phyloP scores from a whole-genome alignment of 2,329 filamentous ascomycete species.

The Onygenales sp. region DNA sequence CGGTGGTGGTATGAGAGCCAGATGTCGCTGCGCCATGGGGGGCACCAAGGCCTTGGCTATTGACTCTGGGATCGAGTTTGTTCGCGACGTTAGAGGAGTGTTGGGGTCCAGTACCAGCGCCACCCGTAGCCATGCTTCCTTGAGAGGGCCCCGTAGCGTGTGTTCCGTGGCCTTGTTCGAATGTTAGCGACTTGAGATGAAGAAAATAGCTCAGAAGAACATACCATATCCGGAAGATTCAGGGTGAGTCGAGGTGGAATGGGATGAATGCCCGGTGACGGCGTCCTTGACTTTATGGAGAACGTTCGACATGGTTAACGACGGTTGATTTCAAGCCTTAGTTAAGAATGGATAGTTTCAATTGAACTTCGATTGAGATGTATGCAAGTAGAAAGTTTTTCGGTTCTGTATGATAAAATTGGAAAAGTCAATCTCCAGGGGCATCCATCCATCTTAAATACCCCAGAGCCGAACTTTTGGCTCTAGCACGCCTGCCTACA shows the following conservation, averaged over 20 bases:
- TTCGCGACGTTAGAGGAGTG: constrained; percentile 12
- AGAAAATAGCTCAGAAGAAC: neutral
- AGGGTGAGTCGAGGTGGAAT: constrained; percentile 12
- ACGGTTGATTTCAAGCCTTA: neutral
- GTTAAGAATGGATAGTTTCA: neutral
- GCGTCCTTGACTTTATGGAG: constrained; percentile 42
- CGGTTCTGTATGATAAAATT: neutral
- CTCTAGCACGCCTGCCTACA: neutral
- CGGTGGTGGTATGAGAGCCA: too few species aligned
- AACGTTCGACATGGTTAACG: constrained; percentile 34
- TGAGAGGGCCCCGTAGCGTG: neutral
- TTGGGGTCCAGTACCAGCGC: neutral
- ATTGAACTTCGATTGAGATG: neutral
- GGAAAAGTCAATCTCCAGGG: too few species aligned
- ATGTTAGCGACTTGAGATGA: neutral
- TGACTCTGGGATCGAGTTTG: constrained; percentile 8
- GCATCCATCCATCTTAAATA: too few species aligned
- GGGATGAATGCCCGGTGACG: constrained; percentile 23
- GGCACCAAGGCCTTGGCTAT: constrained; percentile 4
- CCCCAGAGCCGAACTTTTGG: too few species aligned
- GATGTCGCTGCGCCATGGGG: constrained; percentile 1
- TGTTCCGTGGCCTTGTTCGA: neutral
- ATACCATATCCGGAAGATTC: neutral
- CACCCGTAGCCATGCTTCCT: neutral
- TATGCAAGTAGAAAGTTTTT: neutral